Evolutionary conservation across 371 early-diverging fungal species (phyloP).

Genomic region (Dinochytrium kinnereticum): DNA sequence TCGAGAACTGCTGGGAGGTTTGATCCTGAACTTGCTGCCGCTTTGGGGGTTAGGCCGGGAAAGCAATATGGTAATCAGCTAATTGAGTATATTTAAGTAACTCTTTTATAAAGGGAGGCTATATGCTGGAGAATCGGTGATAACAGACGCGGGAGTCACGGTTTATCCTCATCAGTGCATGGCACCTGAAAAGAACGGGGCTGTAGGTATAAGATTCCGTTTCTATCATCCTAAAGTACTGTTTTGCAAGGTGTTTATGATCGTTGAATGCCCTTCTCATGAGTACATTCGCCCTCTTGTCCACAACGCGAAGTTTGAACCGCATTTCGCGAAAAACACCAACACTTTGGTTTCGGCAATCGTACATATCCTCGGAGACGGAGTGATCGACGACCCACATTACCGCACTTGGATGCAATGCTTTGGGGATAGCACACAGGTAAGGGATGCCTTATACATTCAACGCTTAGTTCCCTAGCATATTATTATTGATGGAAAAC

Average conservation of each 20-base stretch:
- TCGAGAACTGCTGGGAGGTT: constrained; percentile 84
- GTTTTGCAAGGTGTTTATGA: constrained; percentile 64
- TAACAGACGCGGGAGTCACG: constrained; percentile 68
- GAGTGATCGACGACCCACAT: constrained; percentile 67
- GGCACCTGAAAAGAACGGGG: constrained; percentile 61
- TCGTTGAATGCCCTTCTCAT: constrained; percentile 83
- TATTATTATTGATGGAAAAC: constrained; percentile 63
- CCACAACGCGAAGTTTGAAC: constrained; percentile 53
- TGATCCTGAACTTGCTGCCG: constrained; percentile 70
- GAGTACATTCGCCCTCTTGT: constrained; percentile 68
- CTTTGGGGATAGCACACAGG: constrained; percentile 71
- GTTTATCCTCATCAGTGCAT: constrained; percentile 78
- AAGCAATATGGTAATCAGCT: constrained; percentile 60
- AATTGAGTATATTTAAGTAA: neutral
- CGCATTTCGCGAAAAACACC: constrained; percentile 31
- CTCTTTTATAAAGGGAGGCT: constrained; percentile 54
- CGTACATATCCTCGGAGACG: constrained; percentile 73
- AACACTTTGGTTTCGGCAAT: constrained; percentile 45
- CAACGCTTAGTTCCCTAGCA: constrained; percentile 56
- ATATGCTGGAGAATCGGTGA: constrained; percentile 70
- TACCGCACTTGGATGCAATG: constrained; percentile 78
- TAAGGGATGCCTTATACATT: constrained; percentile 33
- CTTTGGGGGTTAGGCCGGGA: constrained; percentile 80
- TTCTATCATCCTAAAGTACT: too few relatives aligned
- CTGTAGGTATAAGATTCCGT: too few relatives aligned